These are phyloP conservation scores for Allium sativum DNA, from an alignment of 106 monocot genomes.

Conservation along the genomic window DNA sequence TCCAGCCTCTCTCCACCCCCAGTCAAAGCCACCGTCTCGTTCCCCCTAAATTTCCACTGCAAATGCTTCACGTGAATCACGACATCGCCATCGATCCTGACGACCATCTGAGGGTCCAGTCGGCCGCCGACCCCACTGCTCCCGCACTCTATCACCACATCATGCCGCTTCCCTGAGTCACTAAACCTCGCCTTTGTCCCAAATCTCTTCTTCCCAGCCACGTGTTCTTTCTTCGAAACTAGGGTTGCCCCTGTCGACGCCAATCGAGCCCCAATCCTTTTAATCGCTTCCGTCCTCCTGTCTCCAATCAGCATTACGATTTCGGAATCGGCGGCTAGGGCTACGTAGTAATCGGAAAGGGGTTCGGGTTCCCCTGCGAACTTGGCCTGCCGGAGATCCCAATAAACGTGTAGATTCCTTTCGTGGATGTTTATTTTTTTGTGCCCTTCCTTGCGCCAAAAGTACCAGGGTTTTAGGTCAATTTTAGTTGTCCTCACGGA, in stretches of 20 bases:
- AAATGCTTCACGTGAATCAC: conserved; percentile 51
- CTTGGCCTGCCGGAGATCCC: conserved; percentile 57
- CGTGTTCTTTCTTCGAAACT: conserved; percentile 50
- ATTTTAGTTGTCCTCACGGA: conserved; percentile 26
- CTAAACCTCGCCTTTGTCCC: conserved; percentile 32
- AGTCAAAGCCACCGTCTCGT: conserved; percentile 30
- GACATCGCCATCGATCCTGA: conserved; percentile 36
- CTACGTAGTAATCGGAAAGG: conserved; percentile 49
- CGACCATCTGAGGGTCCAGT: conserved; percentile 33
- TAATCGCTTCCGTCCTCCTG: conserved; percentile 38
- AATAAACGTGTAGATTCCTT: conserved; percentile 33
- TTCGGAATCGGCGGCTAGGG: conserved; percentile 38
- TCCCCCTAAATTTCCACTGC: conserved; percentile 89
- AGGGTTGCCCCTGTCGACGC: conserved; percentile 28
- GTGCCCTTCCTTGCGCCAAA: conserved; percentile 57
- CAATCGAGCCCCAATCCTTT: conserved; percentile 14
- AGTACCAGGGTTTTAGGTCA: conserved; percentile 59
- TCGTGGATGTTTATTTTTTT: conserved; percentile 24
- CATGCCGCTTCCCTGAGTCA: conserved; percentile 38
- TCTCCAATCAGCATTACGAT: conserved; percentile 53
- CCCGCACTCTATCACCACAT: conserved; percentile 35
- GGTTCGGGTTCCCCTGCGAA: conserved; percentile 58
- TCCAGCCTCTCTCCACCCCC: conserved; percentile 34
- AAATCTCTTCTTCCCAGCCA: conserved; percentile 58
- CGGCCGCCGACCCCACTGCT: conserved; percentile 2